Percentiles rank a stretch among this genome's conserved stretches.
Evolutionary conservation across 2,329 filamentous ascomycete species (phyloP).

Genomic region (Calonectria naviculata): DNA sequence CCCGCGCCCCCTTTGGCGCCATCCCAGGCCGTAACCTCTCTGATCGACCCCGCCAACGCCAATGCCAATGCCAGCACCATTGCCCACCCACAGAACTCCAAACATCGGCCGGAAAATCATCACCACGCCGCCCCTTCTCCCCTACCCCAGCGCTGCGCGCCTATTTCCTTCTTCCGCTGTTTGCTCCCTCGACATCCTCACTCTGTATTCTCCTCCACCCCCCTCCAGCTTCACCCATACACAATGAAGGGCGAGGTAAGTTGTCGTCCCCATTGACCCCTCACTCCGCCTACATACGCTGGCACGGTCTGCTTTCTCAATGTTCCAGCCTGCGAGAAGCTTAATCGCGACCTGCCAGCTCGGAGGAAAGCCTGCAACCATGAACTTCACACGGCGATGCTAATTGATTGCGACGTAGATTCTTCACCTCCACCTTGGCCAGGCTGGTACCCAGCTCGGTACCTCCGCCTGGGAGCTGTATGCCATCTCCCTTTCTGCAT

Average conservation of each 20-base stretch:
- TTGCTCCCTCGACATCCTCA: constrained; percentile 30
- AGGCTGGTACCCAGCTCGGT: constrained; percentile 80
- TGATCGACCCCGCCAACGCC: constrained; percentile 43
- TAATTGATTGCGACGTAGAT: constrained; percentile 54
- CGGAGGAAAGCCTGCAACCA: too few relatives aligned
- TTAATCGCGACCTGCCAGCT: constrained; percentile 11
- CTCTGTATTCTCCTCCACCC: constrained; percentile 32
- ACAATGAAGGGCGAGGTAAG: constrained; percentile 70
- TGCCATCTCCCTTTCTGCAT: constrained; percentile 49
- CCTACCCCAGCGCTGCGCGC: constrained; percentile 49
- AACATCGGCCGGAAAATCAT: constrained; percentile 48
- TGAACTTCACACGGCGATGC: constrained; percentile 20
- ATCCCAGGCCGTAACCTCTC: constrained; percentile 11
- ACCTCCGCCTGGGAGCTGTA: constrained; percentile 84
- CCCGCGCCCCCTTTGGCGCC: constrained; percentile 18
- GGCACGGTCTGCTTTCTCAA: constrained; percentile 31
- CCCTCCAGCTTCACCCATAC: constrained; percentile 39
- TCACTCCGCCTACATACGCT: constrained; percentile 17
- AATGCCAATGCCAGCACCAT: constrained; percentile 21
- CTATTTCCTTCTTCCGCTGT: constrained; percentile 40
- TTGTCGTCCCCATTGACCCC: constrained; percentile 22
- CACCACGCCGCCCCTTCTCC: constrained; percentile 44
- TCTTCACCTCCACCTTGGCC: constrained; percentile 72
- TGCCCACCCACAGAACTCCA: constrained; percentile 41
- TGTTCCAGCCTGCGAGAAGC: constrained; percentile 19